Evolutionary conservation across 176 grass and related monocot genomes (phyloP).

Genomic region (Ensete ventricosum): DNA sequence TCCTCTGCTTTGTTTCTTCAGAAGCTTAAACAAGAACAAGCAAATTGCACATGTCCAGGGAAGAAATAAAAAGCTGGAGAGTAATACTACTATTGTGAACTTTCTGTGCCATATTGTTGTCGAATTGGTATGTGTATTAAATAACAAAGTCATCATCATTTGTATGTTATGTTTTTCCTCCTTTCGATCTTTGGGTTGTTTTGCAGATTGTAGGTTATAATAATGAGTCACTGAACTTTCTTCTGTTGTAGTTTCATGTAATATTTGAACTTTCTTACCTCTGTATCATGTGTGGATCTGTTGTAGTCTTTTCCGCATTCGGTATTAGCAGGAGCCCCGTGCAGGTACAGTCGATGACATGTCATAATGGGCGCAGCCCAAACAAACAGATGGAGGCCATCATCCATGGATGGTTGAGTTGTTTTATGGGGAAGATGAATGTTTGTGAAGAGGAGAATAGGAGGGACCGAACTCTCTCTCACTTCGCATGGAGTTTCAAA

Average conservation of each 20-base stretch:
- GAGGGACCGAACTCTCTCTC: too few relatives aligned
- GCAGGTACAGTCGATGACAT: too few relatives aligned
- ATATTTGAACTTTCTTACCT: background rate
- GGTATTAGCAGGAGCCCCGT: too few relatives aligned
- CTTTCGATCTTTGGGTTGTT: background rate
- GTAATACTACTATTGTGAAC: background rate
- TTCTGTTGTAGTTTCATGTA: background rate
- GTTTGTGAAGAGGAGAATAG: too few relatives aligned
- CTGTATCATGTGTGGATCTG: background rate
- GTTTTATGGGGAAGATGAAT: too few relatives aligned
- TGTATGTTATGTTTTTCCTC: background rate
- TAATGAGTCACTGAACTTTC: background rate
- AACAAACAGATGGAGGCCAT: too few relatives aligned
- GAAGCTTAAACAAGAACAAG: constrained; percentile 60
- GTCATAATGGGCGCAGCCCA: too few relatives aligned
- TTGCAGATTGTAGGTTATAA: background rate
- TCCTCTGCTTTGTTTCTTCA: constrained; percentile 23
- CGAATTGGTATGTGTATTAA: background rate
- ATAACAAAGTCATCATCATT: background rate
- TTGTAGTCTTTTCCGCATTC: too few relatives aligned
- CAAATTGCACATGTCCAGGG: constrained; percentile 52
- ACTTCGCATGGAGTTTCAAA: too few relatives aligned
- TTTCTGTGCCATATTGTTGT: background rate
- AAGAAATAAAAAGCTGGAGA: constrained; percentile 4
- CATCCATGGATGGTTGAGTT: too few relatives aligned